These are phyloP conservation scores for Staphylotrichum longicolle DNA, from an alignment of 495 filamentous ascomycete genomes.

Conservation along the genomic window DNA sequence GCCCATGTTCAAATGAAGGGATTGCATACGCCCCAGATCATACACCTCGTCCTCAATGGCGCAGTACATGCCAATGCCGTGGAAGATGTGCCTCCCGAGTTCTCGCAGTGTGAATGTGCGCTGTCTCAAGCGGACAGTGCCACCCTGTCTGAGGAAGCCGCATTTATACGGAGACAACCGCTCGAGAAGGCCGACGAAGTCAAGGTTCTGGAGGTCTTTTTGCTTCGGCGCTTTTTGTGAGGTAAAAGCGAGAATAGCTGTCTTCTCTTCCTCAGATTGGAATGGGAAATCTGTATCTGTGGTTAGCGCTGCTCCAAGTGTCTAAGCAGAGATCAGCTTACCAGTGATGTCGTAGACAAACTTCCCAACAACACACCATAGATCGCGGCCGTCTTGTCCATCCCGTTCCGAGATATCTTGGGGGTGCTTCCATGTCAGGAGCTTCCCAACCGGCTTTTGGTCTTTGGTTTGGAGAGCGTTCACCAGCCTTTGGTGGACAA, in stretches of 20 bases:
- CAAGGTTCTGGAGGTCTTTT: background rate
- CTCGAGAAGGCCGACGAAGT: background rate
- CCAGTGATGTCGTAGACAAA: slow-evolving; percentile 16
- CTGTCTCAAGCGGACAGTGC: background rate
- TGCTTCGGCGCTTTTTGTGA: background rate
- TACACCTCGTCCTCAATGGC: slow-evolving; percentile 5
- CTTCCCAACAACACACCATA: slow-evolving; percentile 11
- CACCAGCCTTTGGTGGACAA: background rate
- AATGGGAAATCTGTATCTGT: background rate
- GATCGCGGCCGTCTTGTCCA: slow-evolving; percentile 9
- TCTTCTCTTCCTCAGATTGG: background rate
- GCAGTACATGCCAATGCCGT: slow-evolving; percentile 16
- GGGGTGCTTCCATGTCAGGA: slow-evolving; percentile 6
- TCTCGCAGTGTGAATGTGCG: slow-evolving; percentile 9
- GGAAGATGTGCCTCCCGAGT: slow-evolving; percentile 6
- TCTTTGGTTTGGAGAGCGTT: background rate
- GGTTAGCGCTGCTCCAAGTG: background rate
- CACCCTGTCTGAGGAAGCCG: slow-evolving; percentile 4
- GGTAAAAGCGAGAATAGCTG: background rate
- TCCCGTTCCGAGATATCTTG: slow-evolving; percentile 10
- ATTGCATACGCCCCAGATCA: slow-evolving; percentile 9
- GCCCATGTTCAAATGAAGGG: too few species aligned
- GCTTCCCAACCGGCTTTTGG: background rate
- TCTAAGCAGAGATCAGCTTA: background rate
- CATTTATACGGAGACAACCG: background rate